These are phyloP conservation scores for Datura wrightii DNA, from an alignment of 257 asterid genomes.

Conservation along the genomic window DNA sequence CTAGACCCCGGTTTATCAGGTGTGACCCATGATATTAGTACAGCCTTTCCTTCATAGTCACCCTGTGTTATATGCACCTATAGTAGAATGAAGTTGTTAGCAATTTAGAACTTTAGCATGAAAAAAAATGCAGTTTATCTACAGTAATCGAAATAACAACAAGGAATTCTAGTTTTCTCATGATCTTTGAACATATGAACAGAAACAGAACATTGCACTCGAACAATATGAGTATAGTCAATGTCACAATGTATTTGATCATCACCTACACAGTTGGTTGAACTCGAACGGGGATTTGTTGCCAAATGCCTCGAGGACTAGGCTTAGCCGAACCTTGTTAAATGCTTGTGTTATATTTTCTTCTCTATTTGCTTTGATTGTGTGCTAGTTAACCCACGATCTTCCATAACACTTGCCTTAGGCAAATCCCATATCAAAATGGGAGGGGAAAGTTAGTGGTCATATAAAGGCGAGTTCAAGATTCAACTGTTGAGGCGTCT, in stretches of 20 bases:
- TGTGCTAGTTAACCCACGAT: neutral
- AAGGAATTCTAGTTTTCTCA: neutral
- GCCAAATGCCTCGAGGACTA: neutral
- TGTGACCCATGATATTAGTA: constrained; percentile 88
- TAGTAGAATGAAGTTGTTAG: constrained; percentile 14
- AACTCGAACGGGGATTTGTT: neutral
- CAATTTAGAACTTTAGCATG: neutral
- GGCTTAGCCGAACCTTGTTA: neutral
- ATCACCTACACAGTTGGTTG: neutral
- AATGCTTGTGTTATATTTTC: neutral
- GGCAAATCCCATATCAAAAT: neutral
- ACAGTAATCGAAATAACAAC: neutral
- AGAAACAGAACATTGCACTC: neutral
- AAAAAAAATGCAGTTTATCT: neutral
- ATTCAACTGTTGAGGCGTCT: neutral
- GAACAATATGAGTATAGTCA: neutral
- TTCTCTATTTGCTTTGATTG: neutral
- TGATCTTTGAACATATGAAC: neutral
- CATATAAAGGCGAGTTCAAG: neutral
- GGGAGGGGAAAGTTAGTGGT: neutral
- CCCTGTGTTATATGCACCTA: constrained; percentile 99
- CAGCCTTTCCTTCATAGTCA: constrained; percentile 91
- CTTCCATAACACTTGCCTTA: neutral
- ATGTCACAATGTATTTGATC: neutral
- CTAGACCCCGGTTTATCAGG: constrained; percentile 78